phyloP scores from a whole-genome alignment of 331 rosid species.

The Erythrophleum ivorense region DNA sequence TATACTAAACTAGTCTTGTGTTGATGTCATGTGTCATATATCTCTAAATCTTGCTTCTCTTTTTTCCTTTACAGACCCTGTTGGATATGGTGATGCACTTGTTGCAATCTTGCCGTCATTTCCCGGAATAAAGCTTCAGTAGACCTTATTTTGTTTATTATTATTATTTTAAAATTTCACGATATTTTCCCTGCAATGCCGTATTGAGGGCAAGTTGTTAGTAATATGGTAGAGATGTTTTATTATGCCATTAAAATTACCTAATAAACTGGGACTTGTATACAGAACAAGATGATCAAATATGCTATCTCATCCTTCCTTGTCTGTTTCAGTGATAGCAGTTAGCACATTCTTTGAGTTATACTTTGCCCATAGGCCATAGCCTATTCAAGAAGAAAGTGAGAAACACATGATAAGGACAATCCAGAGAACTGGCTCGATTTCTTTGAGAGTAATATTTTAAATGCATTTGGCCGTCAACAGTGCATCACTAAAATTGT shows the following conservation, averaged over 20 bases:
- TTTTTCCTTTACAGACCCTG: conserved; percentile 62
- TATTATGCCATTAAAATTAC: not conserved
- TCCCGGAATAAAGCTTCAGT: conserved; percentile 89
- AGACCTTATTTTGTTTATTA: conserved; percentile 29
- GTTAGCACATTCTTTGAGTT: not conserved
- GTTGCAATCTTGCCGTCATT: conserved; percentile 84
- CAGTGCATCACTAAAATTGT: not conserved
- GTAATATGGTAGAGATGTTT: not conserved
- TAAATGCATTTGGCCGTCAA: not conserved
- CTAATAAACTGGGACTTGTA: not conserved
- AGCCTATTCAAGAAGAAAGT: not conserved
- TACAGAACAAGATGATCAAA: not conserved
- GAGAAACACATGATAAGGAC: not conserved
- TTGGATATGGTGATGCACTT: conserved; percentile 89
- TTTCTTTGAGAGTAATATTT: not conserved
- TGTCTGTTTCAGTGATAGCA: not conserved
- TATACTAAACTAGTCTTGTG: not conserved
- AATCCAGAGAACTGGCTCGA: not conserved
- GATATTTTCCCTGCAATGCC: conserved; percentile 5
- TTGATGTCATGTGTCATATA: not conserved
- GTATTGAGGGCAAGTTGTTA: conserved; percentile 12
- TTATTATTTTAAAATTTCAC: not conserved
- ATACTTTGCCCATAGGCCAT: not conserved
- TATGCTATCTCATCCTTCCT: not conserved
- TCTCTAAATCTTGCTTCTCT: not conserved